Base-by-base conservation (phyloP, 441 rosid genomes). In the Gossypium armourianum region DNA sequence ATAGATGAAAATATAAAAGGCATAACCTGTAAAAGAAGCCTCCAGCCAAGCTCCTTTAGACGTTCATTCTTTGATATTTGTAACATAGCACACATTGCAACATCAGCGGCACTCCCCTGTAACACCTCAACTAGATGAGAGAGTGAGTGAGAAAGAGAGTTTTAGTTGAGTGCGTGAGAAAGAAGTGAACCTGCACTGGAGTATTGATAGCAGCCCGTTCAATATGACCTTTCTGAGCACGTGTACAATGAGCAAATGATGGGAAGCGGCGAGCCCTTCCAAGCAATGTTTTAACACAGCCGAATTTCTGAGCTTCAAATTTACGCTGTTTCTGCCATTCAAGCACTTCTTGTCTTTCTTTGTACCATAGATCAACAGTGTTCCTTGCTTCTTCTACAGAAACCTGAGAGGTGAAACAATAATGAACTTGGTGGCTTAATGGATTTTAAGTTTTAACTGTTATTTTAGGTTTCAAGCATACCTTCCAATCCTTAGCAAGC, bases 91-190 rank as follows among this genome's bases (percentile, higher is more conserved):
- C 97, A 90, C 96, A 90, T 94, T 65, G 97, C 98, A 71, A 94
- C 96, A 80, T 94, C 97, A 74, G 98, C 99, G 26, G 99, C 97
- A 84, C 97, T 92, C 76, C 99, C 97, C 99, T 93, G 89, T 74
- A 70, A 20, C 52, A 62, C 62, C 62, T 24, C 57, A 73, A 21
- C 59, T 24, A 45, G 40, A 68, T 65, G 6, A n/a, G 63, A 7
- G 73, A 68, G 32, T n/a, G 58, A 68, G 73, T 70, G 77, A 62
- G 49, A 45, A 59, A 23, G 57, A 55, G 70, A 43, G 74, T 49
- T 15, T 32, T 17, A 66, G 60, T 12, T 6, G 28, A 53, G 70
- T 0, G 64, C 70, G 21, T 36, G 19, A 66, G n/a, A 26, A 70
- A 60, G 63, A 72, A 72, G 26, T 61, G 58, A 69, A 93, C 98